Evolutionary conservation across 306 rosid genomes (phyloP), one percentile per base, ranked within the genome.

Genomic region (Amphicarpaea edgeworthii): DNA sequence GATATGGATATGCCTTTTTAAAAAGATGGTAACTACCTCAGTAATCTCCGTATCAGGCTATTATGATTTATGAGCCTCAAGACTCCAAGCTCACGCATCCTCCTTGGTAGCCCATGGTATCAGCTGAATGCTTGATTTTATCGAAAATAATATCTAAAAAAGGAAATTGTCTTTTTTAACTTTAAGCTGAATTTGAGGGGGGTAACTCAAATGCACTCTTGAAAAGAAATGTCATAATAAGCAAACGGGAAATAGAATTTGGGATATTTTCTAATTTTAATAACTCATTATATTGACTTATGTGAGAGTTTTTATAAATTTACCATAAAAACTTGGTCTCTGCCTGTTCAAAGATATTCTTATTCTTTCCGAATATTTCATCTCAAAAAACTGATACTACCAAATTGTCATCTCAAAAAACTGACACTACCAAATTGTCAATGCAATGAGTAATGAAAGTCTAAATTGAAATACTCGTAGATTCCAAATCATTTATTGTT

Each of bases 1-100:
- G 55, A 72, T 21, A 60, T n/a, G 41, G 55, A 72, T 21, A 61
- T 59, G 17, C 32, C 64, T 78, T 82, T 21, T 21, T 7, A 3
- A 24, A 53, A 62, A 82, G 70, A 62, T 9, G 3, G 41, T 66
- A 19, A 70, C 40, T 5, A 7, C 4, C 6, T 2, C 12, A 2
- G 7, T 1, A 58, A 21, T 32, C 3, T 45, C 10, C 12, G 12
- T 45, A 16, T 8, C 30, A 24, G 34, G 43, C 4, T 3, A 28
- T 46, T 9, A 7, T 43, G 73, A 38, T 4, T 68, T 68, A 17
- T 58, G 23, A 16, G 11, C 54, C 37, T 38, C 53, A 37, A 10
- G 8, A 0, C 49, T 38, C 17, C 3, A 47, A 34, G 46, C 47
- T 50, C 24, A 76, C 34, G 30, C 50, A 68, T 3, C n/a, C 1